Percentiles rank a stretch among this genome's conserved stretches.
Evolutionary conservation across 2,329 filamentous ascomycete species (phyloP).

Genomic region (Aureobasidium sp.): DNA sequence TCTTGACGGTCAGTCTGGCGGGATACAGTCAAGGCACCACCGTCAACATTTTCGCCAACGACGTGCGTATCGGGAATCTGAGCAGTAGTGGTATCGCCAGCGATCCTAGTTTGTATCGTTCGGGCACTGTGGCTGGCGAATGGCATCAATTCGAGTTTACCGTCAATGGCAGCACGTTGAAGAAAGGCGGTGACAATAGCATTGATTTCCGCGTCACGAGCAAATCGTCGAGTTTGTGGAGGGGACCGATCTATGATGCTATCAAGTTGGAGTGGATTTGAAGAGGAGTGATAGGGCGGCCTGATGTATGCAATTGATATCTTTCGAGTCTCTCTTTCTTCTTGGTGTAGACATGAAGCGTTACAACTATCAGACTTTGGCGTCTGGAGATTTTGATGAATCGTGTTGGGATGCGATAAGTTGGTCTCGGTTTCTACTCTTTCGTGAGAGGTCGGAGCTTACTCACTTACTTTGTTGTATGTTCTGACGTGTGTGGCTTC

Average conservation of each 20-base stretch:
- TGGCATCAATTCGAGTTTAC: conserved; percentile 42
- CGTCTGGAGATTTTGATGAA: too few relatives aligned
- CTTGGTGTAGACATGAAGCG: too few relatives aligned
- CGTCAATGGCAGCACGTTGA: conserved; percentile 27
- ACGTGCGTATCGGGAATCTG: conserved; percentile 35
- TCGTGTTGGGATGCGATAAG: too few relatives aligned
- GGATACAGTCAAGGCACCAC: conserved; percentile 40
- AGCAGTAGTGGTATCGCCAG: conserved; percentile 33
- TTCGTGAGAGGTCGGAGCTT: too few relatives aligned
- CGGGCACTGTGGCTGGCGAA: conserved; percentile 41
- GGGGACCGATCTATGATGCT: conserved; percentile 39
- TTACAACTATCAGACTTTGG: too few relatives aligned
- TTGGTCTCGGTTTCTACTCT: too few relatives aligned
- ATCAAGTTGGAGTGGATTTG: conserved; percentile 32
- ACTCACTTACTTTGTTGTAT: too few relatives aligned
- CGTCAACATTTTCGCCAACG: conserved; percentile 38
- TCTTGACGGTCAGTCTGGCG: conserved; percentile 39
- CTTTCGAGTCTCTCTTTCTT: too few relatives aligned
- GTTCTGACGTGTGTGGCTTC: too few relatives aligned
- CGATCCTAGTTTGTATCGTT: conserved; percentile 44
- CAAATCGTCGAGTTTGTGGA: conserved; percentile 32
- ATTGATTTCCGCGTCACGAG: conserved; percentile 31
- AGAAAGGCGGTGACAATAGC: conserved; percentile 29
- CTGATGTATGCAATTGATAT: too few relatives aligned
- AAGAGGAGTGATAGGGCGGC: not conserved